Base-by-base conservation (phyloP, 306 rosid species). In the Begonia fuchsioides region DNA sequence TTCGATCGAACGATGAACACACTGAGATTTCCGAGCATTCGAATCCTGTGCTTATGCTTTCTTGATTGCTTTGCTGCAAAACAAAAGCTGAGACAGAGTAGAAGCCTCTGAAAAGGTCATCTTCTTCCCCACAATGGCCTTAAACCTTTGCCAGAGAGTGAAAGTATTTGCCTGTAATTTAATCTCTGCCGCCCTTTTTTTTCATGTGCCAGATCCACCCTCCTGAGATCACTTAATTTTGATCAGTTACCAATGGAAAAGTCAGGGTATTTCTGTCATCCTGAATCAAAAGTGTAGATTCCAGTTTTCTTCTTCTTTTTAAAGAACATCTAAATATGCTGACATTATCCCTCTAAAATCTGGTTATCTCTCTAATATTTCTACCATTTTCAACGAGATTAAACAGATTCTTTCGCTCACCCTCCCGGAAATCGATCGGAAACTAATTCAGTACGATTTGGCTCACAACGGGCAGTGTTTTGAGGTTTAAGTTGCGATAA, bases 91-190 rank as follows among this genome's bases (percentile, higher is more conserved):
- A 26, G 35, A 26, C 8, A 26, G 35, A 32, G 40, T 57, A 66
- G 82, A 75, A 68, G 78, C 94, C 77, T 83, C 84, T 62, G 70
- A 77, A 60, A 61, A 68, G 49, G 63, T 76, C 74, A 59, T 62
- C 62, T 59, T 56, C 57, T 18, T 66, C 60, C 72, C 77, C 52
- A 41, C 55, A 62, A 57, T 68, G 56, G 32, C 71, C 66, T 61
- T 17, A 39, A 1, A 45, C 43, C 66, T 57, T 26, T 15, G 50
- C 41, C 58, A 10, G 45, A 9, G 12, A 10, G 44, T 26, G 35
- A 26, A 26, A 26, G 35, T 26, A 6, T 26, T 26, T 26, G 35
- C 35, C 32, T 20, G 32, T 20, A 20, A 20, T 20, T 20, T 20
- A 20, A 20, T 20, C 32, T 20, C 3, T 3, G 5, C 3, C 32